Conservation (phyloP, 768 basidiomycete genomes). For the Hypsizygus marmoreus region DNA sequence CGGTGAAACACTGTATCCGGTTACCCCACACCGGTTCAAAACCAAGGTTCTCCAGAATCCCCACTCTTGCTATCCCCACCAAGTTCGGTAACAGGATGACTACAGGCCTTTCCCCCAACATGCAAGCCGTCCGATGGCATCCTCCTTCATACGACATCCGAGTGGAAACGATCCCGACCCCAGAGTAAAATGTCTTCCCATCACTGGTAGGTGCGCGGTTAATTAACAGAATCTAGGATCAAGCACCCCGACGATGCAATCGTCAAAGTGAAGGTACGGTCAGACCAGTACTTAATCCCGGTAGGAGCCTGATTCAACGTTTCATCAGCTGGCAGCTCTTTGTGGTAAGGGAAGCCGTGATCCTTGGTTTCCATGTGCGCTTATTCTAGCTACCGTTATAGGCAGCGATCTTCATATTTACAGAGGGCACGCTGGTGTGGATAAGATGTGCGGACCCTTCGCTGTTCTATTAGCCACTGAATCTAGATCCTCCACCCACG, state of each 20-base stretch:
- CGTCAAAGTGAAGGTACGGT: conserved; percentile 67
- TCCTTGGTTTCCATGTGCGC: no score
- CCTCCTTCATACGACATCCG: conserved; percentile 72
- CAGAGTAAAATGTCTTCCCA: conserved; percentile 33
- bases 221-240: conserved; percentile 40
- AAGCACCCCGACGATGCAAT: conserved; percentile 77
- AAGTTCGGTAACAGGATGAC: background rate
- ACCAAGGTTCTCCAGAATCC: no score
- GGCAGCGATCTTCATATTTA: conserved; percentile 78
- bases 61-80: background rate
- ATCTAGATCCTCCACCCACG: background rate
- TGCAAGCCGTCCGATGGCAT: conserved; percentile 59
- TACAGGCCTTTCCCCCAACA: conserved; percentile 6
- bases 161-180: conserved; percentile 62
- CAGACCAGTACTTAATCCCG: background rate
- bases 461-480: background rate
- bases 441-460: conserved; percentile 47
- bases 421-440: conserved; percentile 58
- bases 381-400: conserved; percentile 19
- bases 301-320: conserved; percentile 1
- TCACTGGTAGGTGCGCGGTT: no score
- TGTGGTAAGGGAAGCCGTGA: conserved; percentile 57
- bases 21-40: background rate
- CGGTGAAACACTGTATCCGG: no score
- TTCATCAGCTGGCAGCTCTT: conserved; percentile 59